These are phyloP conservation scores for Albizia julibrissin DNA, from an alignment of 306 rosid species.

Conservation along the genomic window DNA sequence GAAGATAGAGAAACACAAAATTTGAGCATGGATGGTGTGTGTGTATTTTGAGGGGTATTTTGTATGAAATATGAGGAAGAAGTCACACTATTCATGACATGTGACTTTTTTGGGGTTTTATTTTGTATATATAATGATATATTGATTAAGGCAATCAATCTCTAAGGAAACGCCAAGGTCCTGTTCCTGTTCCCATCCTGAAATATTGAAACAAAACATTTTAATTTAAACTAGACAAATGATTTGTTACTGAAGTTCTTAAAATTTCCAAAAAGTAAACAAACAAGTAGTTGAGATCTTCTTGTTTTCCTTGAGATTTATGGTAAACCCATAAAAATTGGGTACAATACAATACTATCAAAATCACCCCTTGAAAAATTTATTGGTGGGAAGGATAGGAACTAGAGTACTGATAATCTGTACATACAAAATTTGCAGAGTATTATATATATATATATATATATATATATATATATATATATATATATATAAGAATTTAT, in stretches of 20 bases:
- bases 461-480: no score
- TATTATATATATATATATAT: no score
- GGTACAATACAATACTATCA: no score
- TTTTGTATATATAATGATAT: not conserved
- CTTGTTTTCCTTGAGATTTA: not conserved
- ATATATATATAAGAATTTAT: no score
- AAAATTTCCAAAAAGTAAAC: not conserved
- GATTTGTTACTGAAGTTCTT: not conserved
- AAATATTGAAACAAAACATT: constrained; percentile 13
- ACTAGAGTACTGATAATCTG: no score
- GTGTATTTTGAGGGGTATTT: no score
- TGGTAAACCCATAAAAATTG: not conserved
- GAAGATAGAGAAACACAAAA: constrained; percentile 11
- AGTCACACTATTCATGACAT: not conserved
- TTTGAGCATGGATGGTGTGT: not conserved
- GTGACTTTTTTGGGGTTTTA: not conserved
- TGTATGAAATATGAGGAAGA: no score
- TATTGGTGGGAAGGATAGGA: no score
- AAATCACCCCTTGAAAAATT: no score
- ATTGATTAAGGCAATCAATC: constrained; percentile 5
- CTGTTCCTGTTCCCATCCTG: constrained; percentile 97
- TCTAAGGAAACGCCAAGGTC: constrained; percentile 89
- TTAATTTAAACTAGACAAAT: not conserved
- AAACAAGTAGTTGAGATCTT: not conserved
- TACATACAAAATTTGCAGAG: no score